Conservation (phyloP, 148 eudicot species). For the Chenopodium album region DNA sequence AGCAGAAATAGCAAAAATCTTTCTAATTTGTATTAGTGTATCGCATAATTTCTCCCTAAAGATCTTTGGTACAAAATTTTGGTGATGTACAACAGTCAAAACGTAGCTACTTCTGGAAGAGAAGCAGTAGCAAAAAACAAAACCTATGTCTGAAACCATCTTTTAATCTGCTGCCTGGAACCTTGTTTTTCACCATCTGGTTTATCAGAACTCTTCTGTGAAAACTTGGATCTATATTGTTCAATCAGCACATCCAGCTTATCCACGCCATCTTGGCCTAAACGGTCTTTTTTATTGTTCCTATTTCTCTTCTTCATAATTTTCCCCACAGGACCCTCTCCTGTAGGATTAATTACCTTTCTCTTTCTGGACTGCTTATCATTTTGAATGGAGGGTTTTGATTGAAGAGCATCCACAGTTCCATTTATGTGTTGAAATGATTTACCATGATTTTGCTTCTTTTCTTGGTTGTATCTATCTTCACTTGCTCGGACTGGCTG, state of each 20-base stretch:
- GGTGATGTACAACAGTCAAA: slow-evolving; percentile 29
- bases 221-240: slow-evolving; percentile 66
- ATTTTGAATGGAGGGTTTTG: slow-evolving; percentile 8
- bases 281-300: slow-evolving; percentile 60
- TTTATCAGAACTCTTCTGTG: slow-evolving; percentile 41
- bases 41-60: not conserved
- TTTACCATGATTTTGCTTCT: slow-evolving; percentile 17
- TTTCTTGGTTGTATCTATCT: slow-evolving; percentile 28
- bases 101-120: not conserved
- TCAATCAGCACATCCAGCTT: slow-evolving; percentile 77
- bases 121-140: not conserved
- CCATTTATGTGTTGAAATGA: slow-evolving; percentile 14
- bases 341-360: slow-evolving; percentile 26
- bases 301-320: slow-evolving; percentile 36
- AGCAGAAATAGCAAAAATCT: not conserved
- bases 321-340: slow-evolving; percentile 26
- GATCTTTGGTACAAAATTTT: slow-evolving; percentile 20
- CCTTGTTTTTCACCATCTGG: slow-evolving; percentile 53
- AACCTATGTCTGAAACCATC: slow-evolving; percentile 75
- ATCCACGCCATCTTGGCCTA: slow-evolving; percentile 68
- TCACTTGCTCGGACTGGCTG: slow-evolving; percentile 17
- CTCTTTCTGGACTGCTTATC: slow-evolving; percentile 36
- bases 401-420: slow-evolving; percentile 13
- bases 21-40: not conserved
- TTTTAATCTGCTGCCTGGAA: slow-evolving; percentile 56